Evolutionary conservation across 306 rosid genomes (phyloP).

Genomic region (Pterocarpus santalinus): DNA sequence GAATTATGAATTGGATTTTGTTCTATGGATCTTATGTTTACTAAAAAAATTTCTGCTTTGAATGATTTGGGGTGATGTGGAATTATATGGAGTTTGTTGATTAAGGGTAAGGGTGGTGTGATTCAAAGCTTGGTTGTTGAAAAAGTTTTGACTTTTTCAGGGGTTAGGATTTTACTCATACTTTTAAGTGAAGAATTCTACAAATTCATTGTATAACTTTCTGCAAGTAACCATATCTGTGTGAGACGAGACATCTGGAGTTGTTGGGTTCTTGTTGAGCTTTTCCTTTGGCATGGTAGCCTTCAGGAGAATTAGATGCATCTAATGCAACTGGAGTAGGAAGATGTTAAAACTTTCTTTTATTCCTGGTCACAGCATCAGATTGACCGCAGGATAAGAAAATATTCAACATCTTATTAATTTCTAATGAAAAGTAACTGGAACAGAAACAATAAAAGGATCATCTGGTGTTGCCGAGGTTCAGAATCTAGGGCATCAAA

Average conservation of each 20-base stretch:
- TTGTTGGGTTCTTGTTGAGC: slow-evolving; percentile 10
- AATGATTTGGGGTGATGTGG: slow-evolving; percentile 28
- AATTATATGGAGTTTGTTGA: neutral
- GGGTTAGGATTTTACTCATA: neutral
- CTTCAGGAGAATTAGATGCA: slow-evolving; percentile 12
- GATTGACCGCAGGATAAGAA: slow-evolving; percentile 2
- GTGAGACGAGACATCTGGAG: slow-evolving; percentile 26
- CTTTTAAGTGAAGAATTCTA: slow-evolving; percentile 23
- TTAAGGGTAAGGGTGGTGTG: slow-evolving; percentile 10
- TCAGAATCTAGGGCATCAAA: neutral
- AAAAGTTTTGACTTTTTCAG: slow-evolving; percentile 8
- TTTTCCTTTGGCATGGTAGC: neutral
- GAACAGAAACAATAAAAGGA: neutral
- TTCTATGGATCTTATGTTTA: slow-evolving; percentile 39
- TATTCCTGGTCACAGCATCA: neutral
- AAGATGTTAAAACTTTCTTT: neutral
- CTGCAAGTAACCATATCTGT: neutral
- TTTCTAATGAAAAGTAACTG: neutral
- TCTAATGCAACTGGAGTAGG: neutral
- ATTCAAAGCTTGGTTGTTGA: neutral
- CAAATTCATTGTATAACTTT: neutral
- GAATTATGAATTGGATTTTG: slow-evolving; percentile 22
- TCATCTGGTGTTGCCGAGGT: neutral
- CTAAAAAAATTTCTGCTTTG: slow-evolving; percentile 6
- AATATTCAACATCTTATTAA: neutral